A percentile compares a stretch with the other conserved stretches of the same genome.
Conservation (phyloP, 2,329 filamentous ascomycete genomes). For the Neoarthrinium moseri region DNA sequence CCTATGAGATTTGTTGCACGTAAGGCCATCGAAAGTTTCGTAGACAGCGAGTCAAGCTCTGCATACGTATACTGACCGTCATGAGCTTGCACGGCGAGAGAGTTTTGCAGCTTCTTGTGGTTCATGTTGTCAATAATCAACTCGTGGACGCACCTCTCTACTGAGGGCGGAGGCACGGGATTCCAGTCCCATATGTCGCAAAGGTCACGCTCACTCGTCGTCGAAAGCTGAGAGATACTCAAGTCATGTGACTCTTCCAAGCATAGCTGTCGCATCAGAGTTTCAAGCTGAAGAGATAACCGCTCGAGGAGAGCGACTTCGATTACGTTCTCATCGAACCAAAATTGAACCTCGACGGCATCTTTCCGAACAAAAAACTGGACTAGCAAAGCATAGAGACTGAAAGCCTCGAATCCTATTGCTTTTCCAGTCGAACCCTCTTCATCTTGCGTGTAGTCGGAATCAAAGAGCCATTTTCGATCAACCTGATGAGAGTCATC, state of each 20-base stretch:
- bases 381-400: not conserved
- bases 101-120: no score
- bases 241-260: not conserved
- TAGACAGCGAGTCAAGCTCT: not conserved
- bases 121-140: not conserved
- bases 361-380: no score
- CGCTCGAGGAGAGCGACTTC: not conserved
- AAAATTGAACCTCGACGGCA: not conserved
- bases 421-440: not conserved
- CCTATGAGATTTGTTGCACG: slow-evolving; percentile 26
- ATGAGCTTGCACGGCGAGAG: not conserved
- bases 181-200: not conserved
- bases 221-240: not conserved
- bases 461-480: not conserved
- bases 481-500: not conserved
- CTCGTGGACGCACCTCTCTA: not conserved
- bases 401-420: not conserved
- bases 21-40: slow-evolving; percentile 22
- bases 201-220: not conserved
- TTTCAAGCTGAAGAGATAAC: not conserved
- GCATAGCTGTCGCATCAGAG: not conserved
- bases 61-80: not conserved
- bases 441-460: not conserved
- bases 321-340: not conserved
- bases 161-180: not conserved